These are phyloP conservation scores for Phytopythium litorale DNA, from an alignment of 352 stramenopile genomes.

Conservation along the genomic window DNA sequence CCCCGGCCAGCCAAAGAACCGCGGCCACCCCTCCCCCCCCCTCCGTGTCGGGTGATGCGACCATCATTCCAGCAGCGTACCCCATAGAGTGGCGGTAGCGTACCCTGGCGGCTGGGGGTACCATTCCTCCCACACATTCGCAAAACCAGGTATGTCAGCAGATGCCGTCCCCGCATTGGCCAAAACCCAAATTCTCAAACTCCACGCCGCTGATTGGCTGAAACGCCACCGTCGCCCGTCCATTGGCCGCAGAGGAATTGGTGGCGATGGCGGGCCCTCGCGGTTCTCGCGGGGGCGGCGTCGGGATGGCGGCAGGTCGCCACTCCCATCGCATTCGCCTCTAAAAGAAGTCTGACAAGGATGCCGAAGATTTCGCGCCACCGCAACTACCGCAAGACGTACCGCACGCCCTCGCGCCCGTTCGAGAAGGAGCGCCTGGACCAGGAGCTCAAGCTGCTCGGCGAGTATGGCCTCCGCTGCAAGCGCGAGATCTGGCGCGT, in stretches of 20 bases:
- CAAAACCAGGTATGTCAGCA: background rate
- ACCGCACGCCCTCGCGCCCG: conserved; percentile 97
- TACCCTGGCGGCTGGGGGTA: no score
- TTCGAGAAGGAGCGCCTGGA: conserved; percentile 99
- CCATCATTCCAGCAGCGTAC: background rate
- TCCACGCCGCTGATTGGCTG: conserved; percentile 7
- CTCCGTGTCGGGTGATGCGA: conserved; percentile 1
- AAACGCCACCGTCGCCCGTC: conserved; percentile 3
- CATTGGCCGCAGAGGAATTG: conserved; percentile 41
- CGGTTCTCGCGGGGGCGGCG: background rate
- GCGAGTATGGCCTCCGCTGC: conserved; percentile 99
- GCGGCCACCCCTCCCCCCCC: conserved; percentile 2
- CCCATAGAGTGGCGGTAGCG: background rate
- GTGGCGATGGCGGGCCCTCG: conserved; percentile 35
- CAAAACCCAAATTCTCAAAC: background rate
- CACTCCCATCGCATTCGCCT: conserved; percentile 72
- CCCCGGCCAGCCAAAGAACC: conserved; percentile 21
- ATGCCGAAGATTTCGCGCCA: conserved; percentile 88
- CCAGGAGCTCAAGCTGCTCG: conserved; percentile 98
- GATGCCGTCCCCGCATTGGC: background rate
- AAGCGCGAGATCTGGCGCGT: conserved; percentile 99
- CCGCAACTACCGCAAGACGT: conserved; percentile 96
- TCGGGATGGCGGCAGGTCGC: conserved; percentile 3
- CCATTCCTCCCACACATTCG: background rate
- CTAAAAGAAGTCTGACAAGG: conserved; percentile 61